Base-by-base conservation (phyloP, 257 asterid genomes). In the Solanum paucissectum region DNA sequence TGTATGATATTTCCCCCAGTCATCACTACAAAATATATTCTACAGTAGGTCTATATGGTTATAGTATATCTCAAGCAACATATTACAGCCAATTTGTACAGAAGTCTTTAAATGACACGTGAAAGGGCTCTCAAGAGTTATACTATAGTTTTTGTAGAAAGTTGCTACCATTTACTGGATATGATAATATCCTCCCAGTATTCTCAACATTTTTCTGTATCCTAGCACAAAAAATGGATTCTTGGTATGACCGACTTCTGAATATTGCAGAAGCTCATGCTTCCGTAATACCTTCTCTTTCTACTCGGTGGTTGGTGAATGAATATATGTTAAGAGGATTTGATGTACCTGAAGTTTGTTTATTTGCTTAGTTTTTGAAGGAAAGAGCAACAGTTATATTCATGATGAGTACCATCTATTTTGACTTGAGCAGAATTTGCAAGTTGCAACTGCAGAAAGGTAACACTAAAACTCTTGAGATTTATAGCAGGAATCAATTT, bases 1-100 rank as follows among this genome's bases (percentile, higher is more conserved):
- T 76, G 85, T 86, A 37, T 93, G 89, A 90, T 55, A 12, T 87
- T 87, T 60, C 18, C 29, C 86, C 71, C 18, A 10, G 11, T 82
- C 86, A 82, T 81, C 40, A 49, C 42, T 81, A 81, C 66, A 46
- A 46, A 27, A 33, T 81, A 44, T 44, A 79, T 79, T 44, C 68
- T 20, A 82, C 12, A 11, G 69, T 82, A 32, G 86, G 33, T 82
- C 3, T 82, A 20, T 82, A 18, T 82, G 86, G 21, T 82, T 82
- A 32, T 49, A 82, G 44, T 32, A 49, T 49, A 49, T 32, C 85
- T 81, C 86, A 82, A 82, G 69, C 86, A 49, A 82, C 86, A 49
- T 32, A 82, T 82, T n/a, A n/a, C 36, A 49, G 71, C 44, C 86
- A 32, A 32, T 82, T 49, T 82, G 86, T 49, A 82, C 69, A 82